Evolutionary conservation across 2,329 filamentous ascomycete species (phyloP), one percentile per base, ranked within the genome.

Genomic region (Monilinia fructigena): DNA sequence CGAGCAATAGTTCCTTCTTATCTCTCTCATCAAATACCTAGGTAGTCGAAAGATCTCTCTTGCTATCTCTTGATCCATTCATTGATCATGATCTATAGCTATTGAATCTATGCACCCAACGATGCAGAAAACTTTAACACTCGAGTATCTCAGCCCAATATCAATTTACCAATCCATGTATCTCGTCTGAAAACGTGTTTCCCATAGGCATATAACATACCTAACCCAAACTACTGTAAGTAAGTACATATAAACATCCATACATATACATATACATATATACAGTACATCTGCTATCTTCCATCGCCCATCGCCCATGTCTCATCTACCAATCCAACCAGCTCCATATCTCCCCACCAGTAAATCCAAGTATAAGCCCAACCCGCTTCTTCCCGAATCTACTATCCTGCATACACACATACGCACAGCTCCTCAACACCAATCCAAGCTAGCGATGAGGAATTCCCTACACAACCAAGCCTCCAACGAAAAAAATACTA

Each of bases 301-400:
- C 7, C n/a, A 50, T 48, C n/a, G 1, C 20, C 47, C 47, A n/a
- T 47, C 42, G 14, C 16, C 23, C 38, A 26, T 56, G 14, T 40
- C 8, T 26, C 31, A 35, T 55, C 53, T 55, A 10, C 55, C 40
- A 47, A 59, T n/a, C 40, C 40, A 59, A 47, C 18, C 26, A 47
- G 28, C 55, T 59, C 56, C 56, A 48, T 59, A 35, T 59, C 56
- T 48, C 56, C 26, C 26, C 42, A 59, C 56, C 42, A 59, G 40
- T 40, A 59, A 40, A 48, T 12, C 42, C 28, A 48, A 48, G 31
- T 20, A 60, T 42, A 60, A 48, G 45, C 56, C 42, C 45, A 60
- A 48, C 42, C 56, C 56, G 56, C 56, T 23, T 60, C 56, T 60
- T 48, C 42, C 42, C 56, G 56, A 60, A 48, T 35, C 42, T 48